Base-by-base conservation (phyloP, 2,329 filamentous ascomycete genomes). In the Neonectria coccinea region DNA sequence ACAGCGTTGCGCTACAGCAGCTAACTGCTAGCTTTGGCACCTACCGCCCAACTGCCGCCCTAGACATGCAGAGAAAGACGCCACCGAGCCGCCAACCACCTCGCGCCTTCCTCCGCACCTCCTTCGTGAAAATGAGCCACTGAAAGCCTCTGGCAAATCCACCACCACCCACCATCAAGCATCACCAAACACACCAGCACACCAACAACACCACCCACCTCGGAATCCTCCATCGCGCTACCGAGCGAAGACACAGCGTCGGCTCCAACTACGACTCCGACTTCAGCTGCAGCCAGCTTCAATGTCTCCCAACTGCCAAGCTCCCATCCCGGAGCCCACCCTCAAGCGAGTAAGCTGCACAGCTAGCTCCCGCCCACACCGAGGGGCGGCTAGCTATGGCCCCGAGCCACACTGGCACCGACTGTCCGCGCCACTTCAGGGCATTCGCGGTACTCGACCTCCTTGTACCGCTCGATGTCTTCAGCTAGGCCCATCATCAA, bases 121-220 rank as follows among this genome's bases (percentile, higher is more conserved):
- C 39, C 47, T 27, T 22, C 53, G 18, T 20, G 41, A 52, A 41
- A 41, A 53, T 39, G 47, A 52, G 25, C 53, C 59, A 62, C 47
- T 42, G 36, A 56, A 27, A n/a, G 27, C 39, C 47, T 41, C 11
- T 22, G 31, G 27, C 45, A 50, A 50, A n/a, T 31, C 47, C 50
- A 18, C 31, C 55, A 42, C 41, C 25, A 9, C 16, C 25, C 53
- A 56, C 41, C 22, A 45, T 27, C 47, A 10, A 31, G 27, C 39
- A 61, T 36, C 52, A 18, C 16, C 52, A 27, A 47, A 22, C 25
- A 25, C 25, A 25, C 25, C 25, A 25, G 22, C 22, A 29, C 27
- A 29, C 29, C 39, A 44, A 14, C 54, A 54, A 31, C 52, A 39
- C 45, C 52, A 39, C 45, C 59, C 59, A 62, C 59, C 45, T 62